Conservation (phyloP, 2,329 filamentous ascomycete species). For the Tolypocladium guangdongense region DNA sequence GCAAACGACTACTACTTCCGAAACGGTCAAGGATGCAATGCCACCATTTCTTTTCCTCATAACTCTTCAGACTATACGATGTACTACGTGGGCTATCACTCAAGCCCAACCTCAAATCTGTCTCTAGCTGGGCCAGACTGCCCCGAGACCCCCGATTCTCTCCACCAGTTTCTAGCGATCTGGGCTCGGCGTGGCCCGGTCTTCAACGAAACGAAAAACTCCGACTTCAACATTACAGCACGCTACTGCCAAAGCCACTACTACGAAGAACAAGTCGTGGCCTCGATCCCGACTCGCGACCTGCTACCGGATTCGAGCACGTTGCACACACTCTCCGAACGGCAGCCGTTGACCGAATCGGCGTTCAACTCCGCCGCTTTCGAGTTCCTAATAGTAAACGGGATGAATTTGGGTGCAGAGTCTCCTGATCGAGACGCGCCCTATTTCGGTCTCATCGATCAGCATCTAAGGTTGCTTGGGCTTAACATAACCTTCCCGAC, state of each 20-base stretch:
- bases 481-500: neutral
- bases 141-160: constrained; percentile 11
- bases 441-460: constrained; percentile 12
- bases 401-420: constrained; percentile 7
- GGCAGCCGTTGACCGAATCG: constrained; percentile 1
- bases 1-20: constrained; percentile 11
- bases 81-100: constrained; percentile 32
- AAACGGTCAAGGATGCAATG: constrained; percentile 27
- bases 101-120: constrained; percentile 18
- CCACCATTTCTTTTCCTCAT: constrained; percentile 4
- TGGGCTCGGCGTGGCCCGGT: constrained; percentile 5
- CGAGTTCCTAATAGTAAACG: constrained; percentile 20
- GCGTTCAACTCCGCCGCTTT: constrained; percentile 25
- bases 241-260: constrained; percentile 35
- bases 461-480: constrained; percentile 8
- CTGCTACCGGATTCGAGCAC: neutral
- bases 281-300: constrained; percentile 18
- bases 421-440: constrained; percentile 12
- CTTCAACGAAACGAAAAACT: neutral
- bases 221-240: constrained; percentile 16
- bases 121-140: constrained; percentile 22
- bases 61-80: constrained; percentile 6
- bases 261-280: constrained; percentile 30
- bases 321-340: no score
- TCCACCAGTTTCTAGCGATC: constrained; percentile 26